Evolutionary conservation across 2,329 filamentous ascomycete genomes (phyloP).

Genomic region (Fusarium sp.): DNA sequence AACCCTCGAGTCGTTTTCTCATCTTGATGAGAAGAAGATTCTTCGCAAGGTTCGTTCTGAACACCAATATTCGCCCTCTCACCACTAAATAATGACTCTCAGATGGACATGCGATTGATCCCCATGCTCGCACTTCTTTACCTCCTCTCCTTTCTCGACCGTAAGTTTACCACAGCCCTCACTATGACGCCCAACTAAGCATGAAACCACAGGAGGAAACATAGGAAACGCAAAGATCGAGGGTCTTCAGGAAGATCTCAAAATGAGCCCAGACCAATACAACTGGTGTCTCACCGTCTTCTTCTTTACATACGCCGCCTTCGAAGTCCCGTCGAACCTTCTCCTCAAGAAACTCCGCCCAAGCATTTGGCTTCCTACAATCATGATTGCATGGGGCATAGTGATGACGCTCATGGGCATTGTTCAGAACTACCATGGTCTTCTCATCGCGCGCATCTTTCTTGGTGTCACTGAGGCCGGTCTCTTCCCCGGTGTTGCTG

Average conservation of each 20-base stretch:
- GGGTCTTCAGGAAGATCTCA: slow-evolving; percentile 60
- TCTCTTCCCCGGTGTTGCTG: slow-evolving; percentile 70
- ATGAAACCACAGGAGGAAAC: slow-evolving; percentile 59
- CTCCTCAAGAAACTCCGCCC: slow-evolving; percentile 79
- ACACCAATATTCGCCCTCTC: neutral
- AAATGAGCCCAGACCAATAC: slow-evolving; percentile 73
- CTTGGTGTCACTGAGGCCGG: slow-evolving; percentile 75
- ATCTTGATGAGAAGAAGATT: slow-evolving; percentile 62
- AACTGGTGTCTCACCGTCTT: slow-evolving; percentile 77
- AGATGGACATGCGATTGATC: slow-evolving; percentile 63
- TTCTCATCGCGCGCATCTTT: slow-evolving; percentile 62
- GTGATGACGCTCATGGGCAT: slow-evolving; percentile 64
- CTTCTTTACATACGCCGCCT: slow-evolving; percentile 80
- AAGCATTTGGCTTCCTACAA: slow-evolving; percentile 77
- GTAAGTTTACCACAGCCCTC: slow-evolving; percentile 41
- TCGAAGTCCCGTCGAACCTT: slow-evolving; percentile 81
- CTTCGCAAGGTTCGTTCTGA: slow-evolving; percentile 58
- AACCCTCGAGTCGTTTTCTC: slow-evolving; percentile 40
- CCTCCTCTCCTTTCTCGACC: slow-evolving; percentile 74
- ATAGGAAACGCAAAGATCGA: slow-evolving; percentile 74
- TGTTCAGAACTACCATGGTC: slow-evolving; percentile 58
- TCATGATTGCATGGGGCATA: slow-evolving; percentile 71
- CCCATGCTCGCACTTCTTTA: slow-evolving; percentile 75
- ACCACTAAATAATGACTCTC: slow-evolving; percentile 13
- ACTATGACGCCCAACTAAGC: neutral